Evolutionary conservation across 768 basidiomycete genomes (phyloP), one percentile per base, ranked within the genome.

Genomic region (Boletus tomentosulus): DNA sequence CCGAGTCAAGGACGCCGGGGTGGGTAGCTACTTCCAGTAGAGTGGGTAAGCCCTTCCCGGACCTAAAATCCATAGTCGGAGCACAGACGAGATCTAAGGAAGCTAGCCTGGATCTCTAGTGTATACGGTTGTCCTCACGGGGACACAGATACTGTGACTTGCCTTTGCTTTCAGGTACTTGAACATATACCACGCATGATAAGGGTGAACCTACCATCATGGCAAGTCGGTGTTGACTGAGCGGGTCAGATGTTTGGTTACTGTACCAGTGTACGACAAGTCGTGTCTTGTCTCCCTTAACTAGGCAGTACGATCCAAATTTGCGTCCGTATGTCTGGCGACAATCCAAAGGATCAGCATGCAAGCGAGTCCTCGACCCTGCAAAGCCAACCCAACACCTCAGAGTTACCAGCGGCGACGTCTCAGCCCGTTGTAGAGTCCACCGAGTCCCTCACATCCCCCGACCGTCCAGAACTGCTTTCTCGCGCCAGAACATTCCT

Each of bases 401-500:
- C 45, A 19, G 41, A 41, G 19, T 3, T 11, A 25, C 46, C 47
- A 27, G 28, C 15, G 25, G 15, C 45, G 13, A 11, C 34, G 6
- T 42, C 51, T 24, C 56, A 24, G 37, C 15, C 27, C n/a, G n/a
- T 30, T 6, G 28, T 31, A 19, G 45, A 19, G 45, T 22, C 56
- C 16, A 3, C 50, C 34, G 39, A 22, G 22, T 13, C 55, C 15
- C 11, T 19, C 30, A 8, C 48, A 35, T 39, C 50, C 37, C 3
- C 51, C 19, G 65, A 75, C 58, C 70, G 79, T 48, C 43, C 65
- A 49, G 78, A 81, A 35, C 71, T 85, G 19, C 58, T 85, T 16
- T 50, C 73, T 31, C 79, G 76, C 51, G 89, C 87, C 9, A 79
- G 84, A 24, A 58, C 77, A 11, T 91, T 92, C 65, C 73, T 92